phyloP scores from a whole-genome alignment of 805 yeast genomes.

The Tetrapisispora taiwanensis region DNA sequence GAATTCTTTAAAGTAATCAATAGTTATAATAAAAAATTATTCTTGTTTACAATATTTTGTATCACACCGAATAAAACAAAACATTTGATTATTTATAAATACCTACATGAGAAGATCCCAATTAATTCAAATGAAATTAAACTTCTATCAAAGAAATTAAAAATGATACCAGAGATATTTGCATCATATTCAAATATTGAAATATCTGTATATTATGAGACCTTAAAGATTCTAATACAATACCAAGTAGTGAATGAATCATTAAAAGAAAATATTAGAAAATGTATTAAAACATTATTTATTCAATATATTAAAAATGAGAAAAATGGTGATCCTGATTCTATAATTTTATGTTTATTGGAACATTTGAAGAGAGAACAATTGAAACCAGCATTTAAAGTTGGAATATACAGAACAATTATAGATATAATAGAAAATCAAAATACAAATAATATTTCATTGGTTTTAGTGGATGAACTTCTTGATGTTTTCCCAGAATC shows the following conservation, averaged over 20 bases:
- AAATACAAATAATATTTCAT: not conserved
- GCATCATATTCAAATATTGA: not conserved
- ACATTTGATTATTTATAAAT: not conserved
- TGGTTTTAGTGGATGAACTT: slow-evolving; percentile 21
- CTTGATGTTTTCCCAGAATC: slow-evolving; percentile 7
- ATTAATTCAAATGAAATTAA: not conserved
- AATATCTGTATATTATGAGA: not conserved
- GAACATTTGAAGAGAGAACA: not conserved
- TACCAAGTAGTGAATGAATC: not conserved
- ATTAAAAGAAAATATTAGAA: not conserved
- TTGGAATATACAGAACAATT: not conserved
- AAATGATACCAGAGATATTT: not conserved
- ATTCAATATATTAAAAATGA: too few species aligned
- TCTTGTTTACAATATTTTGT: not conserved
- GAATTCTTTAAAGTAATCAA: not conserved
- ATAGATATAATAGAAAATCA: not conserved
- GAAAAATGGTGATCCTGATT: not conserved
- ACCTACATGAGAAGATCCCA: not conserved
- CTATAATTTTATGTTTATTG: not conserved
- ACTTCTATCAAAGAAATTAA: not conserved
- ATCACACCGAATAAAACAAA: not conserved
- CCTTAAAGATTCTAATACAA: not conserved
- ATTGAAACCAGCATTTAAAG: not conserved
- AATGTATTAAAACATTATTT: not conserved
- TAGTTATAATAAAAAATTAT: not conserved